Conservation (phyloP, 2,329 filamentous ascomycete species). For the Colletotrichum sp. region DNA sequence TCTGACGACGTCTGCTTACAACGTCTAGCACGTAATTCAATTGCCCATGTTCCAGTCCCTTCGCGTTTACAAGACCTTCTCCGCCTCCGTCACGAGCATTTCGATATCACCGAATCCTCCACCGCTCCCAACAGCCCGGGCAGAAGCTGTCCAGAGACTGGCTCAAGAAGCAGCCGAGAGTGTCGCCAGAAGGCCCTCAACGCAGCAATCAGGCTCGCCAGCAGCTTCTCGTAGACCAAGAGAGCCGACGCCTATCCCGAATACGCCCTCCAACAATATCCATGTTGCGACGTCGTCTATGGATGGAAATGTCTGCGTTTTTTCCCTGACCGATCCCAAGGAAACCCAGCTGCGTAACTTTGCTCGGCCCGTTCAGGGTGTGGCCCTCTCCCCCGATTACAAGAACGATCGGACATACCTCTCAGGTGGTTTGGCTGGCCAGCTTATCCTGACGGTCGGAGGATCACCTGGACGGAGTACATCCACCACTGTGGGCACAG, state of each 20-base stretch:
- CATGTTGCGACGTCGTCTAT: constrained; percentile 93
- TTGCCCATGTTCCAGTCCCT: constrained; percentile 81
- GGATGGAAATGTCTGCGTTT: constrained; percentile 93
- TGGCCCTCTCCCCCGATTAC: constrained; percentile 94
- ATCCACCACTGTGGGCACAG: constrained; percentile 84
- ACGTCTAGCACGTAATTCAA: constrained; percentile 77
- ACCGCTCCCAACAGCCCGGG: constrained; percentile 48
- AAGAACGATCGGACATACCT: constrained; percentile 88
- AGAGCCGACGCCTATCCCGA: constrained; percentile 64
- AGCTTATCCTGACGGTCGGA: constrained; percentile 83
- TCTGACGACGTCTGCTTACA: background rate
- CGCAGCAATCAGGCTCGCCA: constrained; percentile 44
- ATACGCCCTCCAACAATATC: constrained; percentile 86
- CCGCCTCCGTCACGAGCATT: constrained; percentile 86
- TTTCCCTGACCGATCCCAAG: constrained; percentile 83
- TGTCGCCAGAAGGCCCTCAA: constrained; percentile 31
- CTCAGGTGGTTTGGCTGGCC: constrained; percentile 87
- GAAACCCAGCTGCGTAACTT: constrained; percentile 95
- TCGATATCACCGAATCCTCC: constrained; percentile 87
- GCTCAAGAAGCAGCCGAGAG: constrained; percentile 37
- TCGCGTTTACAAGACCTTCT: constrained; percentile 89
- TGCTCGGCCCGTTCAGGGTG: constrained; percentile 87
- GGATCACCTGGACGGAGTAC: constrained; percentile 82
- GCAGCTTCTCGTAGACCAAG: constrained; percentile 55
- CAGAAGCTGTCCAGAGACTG: constrained; percentile 42